phyloP scores from a whole-genome alignment of 495 filamentous ascomycete species.

The Penicillium lagena region DNA sequence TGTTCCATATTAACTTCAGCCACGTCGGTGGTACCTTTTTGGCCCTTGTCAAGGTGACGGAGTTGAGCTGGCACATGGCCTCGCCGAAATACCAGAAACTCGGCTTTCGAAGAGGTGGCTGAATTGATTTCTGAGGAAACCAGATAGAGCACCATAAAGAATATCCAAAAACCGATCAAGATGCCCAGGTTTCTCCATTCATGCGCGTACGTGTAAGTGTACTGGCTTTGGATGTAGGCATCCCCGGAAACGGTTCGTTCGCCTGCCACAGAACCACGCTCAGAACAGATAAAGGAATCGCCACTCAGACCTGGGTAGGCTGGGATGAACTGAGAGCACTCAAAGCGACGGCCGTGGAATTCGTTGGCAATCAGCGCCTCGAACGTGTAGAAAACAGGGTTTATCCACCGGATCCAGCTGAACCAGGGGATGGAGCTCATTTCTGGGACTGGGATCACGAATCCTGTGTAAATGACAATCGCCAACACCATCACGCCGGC shows the following conservation, averaged over 20 bases:
- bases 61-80: conserved; percentile 31
- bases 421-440: conserved; percentile 44
- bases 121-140: conserved; percentile 41
- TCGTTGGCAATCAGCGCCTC: conserved; percentile 46
- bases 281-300: conserved; percentile 40
- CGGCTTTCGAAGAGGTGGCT: conserved; percentile 34
- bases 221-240: conserved; percentile 48
- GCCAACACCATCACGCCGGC: conserved; percentile 40
- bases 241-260: conserved; percentile 45
- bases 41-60: conserved; percentile 22
- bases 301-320: conserved; percentile 42
- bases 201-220: conserved; percentile 49
- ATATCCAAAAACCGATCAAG: conserved; percentile 55
- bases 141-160: conserved; percentile 49
- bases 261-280: conserved; percentile 49
- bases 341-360: conserved; percentile 48
- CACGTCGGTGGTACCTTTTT: conserved; percentile 3
- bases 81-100: conserved; percentile 36
- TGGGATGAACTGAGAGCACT: conserved; percentile 46
- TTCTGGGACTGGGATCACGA: conserved; percentile 36
- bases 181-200: conserved; percentile 65
- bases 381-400: conserved; percentile 40
- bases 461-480: conserved; percentile 44
- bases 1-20: conserved; percentile 9
- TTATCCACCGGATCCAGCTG: conserved; percentile 42